Evolutionary conservation across 2,329 filamentous ascomycete species (phyloP).

Genomic region (Clarireedia hainanense): DNA sequence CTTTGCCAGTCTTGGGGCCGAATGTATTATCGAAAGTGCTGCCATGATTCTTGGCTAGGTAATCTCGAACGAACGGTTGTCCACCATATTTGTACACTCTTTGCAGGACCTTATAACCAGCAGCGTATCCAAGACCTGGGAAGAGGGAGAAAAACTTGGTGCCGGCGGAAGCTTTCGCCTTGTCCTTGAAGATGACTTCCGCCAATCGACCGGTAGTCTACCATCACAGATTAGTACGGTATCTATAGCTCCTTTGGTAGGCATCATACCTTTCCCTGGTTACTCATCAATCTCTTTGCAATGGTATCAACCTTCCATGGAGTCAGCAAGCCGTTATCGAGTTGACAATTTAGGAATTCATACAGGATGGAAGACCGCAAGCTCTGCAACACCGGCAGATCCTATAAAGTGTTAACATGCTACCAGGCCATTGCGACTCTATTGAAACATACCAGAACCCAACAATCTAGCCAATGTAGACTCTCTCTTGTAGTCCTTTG

Average conservation of each 20-base stretch:
- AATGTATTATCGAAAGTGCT: slow-evolving; percentile 81
- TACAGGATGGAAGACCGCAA: slow-evolving; percentile 89
- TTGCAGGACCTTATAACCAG: slow-evolving; percentile 95
- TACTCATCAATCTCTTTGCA: slow-evolving; percentile 98
- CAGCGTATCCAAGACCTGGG: slow-evolving; percentile 92
- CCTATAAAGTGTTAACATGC: slow-evolving; percentile 43
- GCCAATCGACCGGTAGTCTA: slow-evolving; percentile 51
- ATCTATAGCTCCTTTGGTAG: not conserved
- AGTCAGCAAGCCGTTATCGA: slow-evolving; percentile 20
- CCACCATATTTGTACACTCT: slow-evolving; percentile 98
- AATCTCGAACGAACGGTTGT: slow-evolving; percentile 91
- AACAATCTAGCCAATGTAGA: slow-evolving; percentile 81
- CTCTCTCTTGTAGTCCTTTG: slow-evolving; percentile 68
- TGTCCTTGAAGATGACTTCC: slow-evolving; percentile 88
- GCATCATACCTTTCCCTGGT: slow-evolving; percentile 62
- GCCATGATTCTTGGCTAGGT: slow-evolving; percentile 71
- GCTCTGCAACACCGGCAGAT: slow-evolving; percentile 84
- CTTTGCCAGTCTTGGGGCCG: slow-evolving; percentile 95
- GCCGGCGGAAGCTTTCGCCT: slow-evolving; percentile 60
- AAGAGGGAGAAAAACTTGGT: slow-evolving; percentile 92
- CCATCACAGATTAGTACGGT: slow-evolving; percentile 34
- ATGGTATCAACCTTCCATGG: slow-evolving; percentile 80
- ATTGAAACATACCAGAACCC: slow-evolving; percentile 65
- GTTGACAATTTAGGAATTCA: slow-evolving; percentile 19
- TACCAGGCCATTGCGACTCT: not conserved